Base-by-base conservation (phyloP, 169 alveolate species). In the Plasmodium vivax region DNA sequence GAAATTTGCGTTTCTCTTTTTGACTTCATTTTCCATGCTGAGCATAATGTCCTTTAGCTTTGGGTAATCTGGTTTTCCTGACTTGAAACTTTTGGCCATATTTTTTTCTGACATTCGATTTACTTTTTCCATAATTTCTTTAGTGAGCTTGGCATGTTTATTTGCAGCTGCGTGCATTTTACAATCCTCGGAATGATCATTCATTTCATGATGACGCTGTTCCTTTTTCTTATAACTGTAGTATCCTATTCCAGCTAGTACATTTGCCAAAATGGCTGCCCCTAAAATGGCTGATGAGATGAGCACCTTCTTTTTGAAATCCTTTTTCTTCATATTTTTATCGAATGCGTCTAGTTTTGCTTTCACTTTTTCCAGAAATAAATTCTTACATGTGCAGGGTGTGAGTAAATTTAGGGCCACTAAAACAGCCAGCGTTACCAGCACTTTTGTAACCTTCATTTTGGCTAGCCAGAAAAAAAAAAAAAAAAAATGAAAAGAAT, bases 381-480 rank as follows among this genome's bases (percentile, higher is more conserved):
- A 23, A 62, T 62, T 83, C 41, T 83, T 83, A 58, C 82, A 58
- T 56, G 43, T 58, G 45, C 82, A 83, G 32, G 92, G 92, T 58
- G 80, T 14, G 38, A 83, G 45, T 14, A 27, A 5, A 51, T 32
- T 10, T 14, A 83, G 19, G 47, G 32, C 54, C 14, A 83, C 43
- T 9, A 83, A 38, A 54, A 62, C 38, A 19, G 56, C 43, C 10
- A 83, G 7, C 9, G 73, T 38, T 56, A 79, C 12, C 14, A 83
- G 73, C n/a, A 43, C 62, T 62, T 83, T 83, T 83, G 80, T 58
- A 19, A 83, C 62, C 75, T 34, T 83, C 92, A 83, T 83, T 58
- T 58, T 58, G 41, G 62, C 62, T 51, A 51, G 62, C 16, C 2
- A 14, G 3, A 47, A 38, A 9, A 80, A 51, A 47, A 47, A 12